Percentiles rank a stretch among this genome's conserved stretches.
These are phyloP conservation scores for Nicotiana attenuata DNA, from an alignment of 257 asterid genomes.

Conservation along the genomic window DNA sequence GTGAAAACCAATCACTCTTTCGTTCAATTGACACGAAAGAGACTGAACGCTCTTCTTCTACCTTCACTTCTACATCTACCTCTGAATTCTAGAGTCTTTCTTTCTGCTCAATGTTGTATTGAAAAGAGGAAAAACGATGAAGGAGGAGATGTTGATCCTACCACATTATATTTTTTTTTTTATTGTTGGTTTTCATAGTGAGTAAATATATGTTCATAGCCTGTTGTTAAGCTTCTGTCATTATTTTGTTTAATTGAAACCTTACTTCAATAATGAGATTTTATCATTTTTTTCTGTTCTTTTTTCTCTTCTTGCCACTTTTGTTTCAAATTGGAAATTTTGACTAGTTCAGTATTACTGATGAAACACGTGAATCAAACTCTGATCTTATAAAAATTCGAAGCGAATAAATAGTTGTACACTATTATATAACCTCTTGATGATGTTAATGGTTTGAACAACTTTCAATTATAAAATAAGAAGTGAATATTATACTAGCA, in stretches of 20 bases:
- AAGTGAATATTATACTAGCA: no score
- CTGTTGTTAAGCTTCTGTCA: background rate
- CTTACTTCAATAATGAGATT: background rate
- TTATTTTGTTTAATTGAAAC: background rate
- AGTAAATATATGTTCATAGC: background rate
- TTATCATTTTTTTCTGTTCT: no score
- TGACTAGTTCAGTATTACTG: no score
- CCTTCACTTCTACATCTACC: slow-evolving; percentile 11
- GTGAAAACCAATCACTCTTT: slow-evolving; percentile 15
- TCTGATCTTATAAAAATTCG: no score
- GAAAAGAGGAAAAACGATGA: background rate
- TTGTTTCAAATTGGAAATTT: no score
- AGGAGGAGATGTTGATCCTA: background rate
- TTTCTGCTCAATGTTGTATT: background rate
- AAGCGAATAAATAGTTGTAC: no score
- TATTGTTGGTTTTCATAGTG: background rate
- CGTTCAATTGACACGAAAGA: background rate
- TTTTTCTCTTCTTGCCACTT: background rate
- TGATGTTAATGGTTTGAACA: no score
- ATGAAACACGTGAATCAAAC: no score
- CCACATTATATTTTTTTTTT: background rate
- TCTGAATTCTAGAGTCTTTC: background rate
- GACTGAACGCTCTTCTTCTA: slow-evolving; percentile 9
- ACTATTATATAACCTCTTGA: no score
- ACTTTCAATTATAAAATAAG: no score